Conservation (phyloP, 176 grass and related monocot species). For the Alopecurus myosuroides region DNA sequence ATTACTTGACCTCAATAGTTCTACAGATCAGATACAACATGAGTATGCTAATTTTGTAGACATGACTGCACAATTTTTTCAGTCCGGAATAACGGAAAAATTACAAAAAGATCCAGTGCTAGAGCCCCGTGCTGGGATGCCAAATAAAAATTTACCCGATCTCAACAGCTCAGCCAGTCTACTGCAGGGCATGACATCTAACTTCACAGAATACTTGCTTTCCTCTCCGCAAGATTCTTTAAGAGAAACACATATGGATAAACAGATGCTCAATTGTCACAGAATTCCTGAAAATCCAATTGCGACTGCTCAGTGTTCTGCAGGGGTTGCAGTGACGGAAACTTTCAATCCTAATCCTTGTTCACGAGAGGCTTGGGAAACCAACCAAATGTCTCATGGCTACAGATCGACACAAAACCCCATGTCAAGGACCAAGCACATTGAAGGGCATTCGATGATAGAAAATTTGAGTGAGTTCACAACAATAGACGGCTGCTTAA, state of each 20-base stretch:
- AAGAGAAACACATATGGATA: conserved; percentile 5
- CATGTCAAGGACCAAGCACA: conserved; percentile 21
- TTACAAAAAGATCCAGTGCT: conserved; percentile 21
- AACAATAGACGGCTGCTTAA: conserved; percentile 18
- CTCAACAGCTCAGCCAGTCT: conserved; percentile 22
- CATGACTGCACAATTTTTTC: background rate
- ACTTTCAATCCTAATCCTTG: conserved; percentile 13
- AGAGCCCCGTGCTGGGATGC: background rate
- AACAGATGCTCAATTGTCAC: conserved; percentile 21
- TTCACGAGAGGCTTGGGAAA: background rate
- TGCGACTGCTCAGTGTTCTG: conserved; percentile 23
- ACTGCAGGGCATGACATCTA: conserved; percentile 13
- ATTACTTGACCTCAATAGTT: conserved; percentile 50
- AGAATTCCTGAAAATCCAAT: conserved; percentile 24
- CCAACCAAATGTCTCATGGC: conserved; percentile 18
- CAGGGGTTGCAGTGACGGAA: conserved; percentile 13
- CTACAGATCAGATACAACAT: conserved; percentile 17
- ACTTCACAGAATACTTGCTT: conserved; percentile 27
- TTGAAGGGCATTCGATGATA: conserved; percentile 23
- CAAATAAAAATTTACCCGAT: conserved; percentile 16
- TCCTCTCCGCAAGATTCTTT: conserved; percentile 23
- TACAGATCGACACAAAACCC: conserved; percentile 23
- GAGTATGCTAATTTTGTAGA: conserved; percentile 14
- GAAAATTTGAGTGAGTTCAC: conserved; percentile 17
- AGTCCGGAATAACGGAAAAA: conserved; percentile 11